Conservation (phyloP, 495 filamentous ascomycete species). For the Lasiosphaeriaceae sp. region DNA sequence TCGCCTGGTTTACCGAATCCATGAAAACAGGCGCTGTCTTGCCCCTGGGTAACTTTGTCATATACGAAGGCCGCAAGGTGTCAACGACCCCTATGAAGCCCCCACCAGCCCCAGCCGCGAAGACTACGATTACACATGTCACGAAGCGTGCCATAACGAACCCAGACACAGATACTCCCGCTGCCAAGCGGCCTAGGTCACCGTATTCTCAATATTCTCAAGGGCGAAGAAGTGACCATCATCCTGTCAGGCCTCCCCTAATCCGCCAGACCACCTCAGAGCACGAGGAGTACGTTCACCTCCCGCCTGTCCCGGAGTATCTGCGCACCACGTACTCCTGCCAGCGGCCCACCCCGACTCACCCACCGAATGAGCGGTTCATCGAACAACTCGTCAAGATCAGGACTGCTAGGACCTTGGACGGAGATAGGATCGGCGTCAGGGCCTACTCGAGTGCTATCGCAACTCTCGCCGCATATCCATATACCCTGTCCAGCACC, state of each 20-base stretch:
- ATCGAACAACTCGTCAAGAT: conserved; percentile 73
- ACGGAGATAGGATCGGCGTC: conserved; percentile 71
- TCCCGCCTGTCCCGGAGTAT: conserved; percentile 66
- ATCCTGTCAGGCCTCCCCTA: conserved; percentile 14
- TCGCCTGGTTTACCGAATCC: conserved; percentile 71
- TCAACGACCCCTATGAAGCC: conserved; percentile 11
- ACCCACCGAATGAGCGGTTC: conserved; percentile 72
- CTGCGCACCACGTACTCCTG: conserved; percentile 75
- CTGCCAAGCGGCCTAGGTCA: conserved; percentile 11
- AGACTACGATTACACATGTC: conserved; percentile 21
- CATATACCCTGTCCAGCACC: conserved; percentile 40
- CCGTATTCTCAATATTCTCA: conserved; percentile 13
- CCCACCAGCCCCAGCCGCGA: conserved; percentile 9
- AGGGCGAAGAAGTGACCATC: conserved; percentile 4
- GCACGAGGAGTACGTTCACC: conserved; percentile 46
- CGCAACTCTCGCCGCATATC: conserved; percentile 79
- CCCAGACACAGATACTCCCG: conserved; percentile 27
- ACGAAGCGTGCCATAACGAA: conserved; percentile 32
- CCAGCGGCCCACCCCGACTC: conserved; percentile 66
- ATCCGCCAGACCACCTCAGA: conserved; percentile 69
- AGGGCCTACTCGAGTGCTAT: conserved; percentile 89
- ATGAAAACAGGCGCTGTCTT: conserved; percentile 50
- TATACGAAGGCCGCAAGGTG: conserved; percentile 59
- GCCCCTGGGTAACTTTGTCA: conserved; percentile 55
- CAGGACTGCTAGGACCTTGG: conserved; percentile 62